A percentile compares a stretch with the other conserved stretches of the same genome.
These are phyloP conservation scores for Meyerozyma carpophila DNA, from an alignment of 1,139 yeast species.

Conservation along the genomic window DNA sequence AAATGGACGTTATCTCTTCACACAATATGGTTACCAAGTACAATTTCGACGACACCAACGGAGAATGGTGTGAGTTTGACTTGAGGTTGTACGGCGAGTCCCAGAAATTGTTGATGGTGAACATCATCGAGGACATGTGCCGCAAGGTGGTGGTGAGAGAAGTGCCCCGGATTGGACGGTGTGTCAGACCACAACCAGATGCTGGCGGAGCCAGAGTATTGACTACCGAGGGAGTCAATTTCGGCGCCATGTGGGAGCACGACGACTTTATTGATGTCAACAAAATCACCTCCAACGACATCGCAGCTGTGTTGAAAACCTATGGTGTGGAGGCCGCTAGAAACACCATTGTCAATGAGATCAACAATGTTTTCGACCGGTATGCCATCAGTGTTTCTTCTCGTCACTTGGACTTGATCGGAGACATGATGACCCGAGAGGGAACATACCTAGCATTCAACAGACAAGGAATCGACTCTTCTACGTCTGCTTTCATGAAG, in stretches of 20 bases:
- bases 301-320: slow-evolving; percentile 81
- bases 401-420: slow-evolving; percentile 94
- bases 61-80: slow-evolving; percentile 91
- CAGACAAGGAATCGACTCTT: slow-evolving; percentile 95
- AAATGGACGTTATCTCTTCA: slow-evolving; percentile 68
- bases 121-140: slow-evolving; percentile 89
- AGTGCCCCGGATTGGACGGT: slow-evolving; percentile 85
- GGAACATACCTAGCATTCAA: slow-evolving; percentile 95
- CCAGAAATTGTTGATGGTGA: slow-evolving; percentile 94
- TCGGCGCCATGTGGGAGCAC: slow-evolving; percentile 97
- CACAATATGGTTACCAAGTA: slow-evolving; percentile 72
- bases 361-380: slow-evolving; percentile 91
- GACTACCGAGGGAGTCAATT: slow-evolving; percentile 97
- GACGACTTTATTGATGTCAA: slow-evolving; percentile 88
- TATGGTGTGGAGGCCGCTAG: slow-evolving; percentile 99
- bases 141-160: slow-evolving; percentile 90
- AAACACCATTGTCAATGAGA: slow-evolving; percentile 93
- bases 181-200: slow-evolving; percentile 77
- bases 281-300: slow-evolving; percentile 85
- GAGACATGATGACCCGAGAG: slow-evolving; percentile 99
- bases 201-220: slow-evolving; percentile 58
- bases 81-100: slow-evolving; percentile 80
- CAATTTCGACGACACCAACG: slow-evolving; percentile 83
- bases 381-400: slow-evolving; percentile 91
- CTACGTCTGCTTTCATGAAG: slow-evolving; percentile 95